These are phyloP conservation scores for Rhizopus stolonifer DNA, from an alignment of 371 early-diverging fungal species.

Conservation along the genomic window DNA sequence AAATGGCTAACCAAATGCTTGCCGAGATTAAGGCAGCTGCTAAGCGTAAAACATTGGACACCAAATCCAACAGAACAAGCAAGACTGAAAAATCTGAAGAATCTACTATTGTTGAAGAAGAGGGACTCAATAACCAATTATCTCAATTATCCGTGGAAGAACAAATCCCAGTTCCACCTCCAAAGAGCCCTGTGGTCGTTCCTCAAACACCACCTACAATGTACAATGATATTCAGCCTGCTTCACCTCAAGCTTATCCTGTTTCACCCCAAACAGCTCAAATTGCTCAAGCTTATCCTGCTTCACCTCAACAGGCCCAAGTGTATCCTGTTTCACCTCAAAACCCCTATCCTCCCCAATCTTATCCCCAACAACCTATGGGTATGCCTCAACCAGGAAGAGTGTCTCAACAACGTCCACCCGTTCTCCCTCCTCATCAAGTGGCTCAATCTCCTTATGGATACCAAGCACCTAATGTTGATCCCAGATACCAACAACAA, in stretches of 20 bases:
- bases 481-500: constrained; percentile 34
- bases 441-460: constrained; percentile 20
- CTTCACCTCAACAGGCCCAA: not conserved
- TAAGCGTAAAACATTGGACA: constrained; percentile 39
- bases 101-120: not conserved
- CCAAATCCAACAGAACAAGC: constrained; percentile 16
- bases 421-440: constrained; percentile 20
- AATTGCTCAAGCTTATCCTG: too few species aligned
- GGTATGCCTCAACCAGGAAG: constrained; percentile 29
- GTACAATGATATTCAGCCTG: constrained; percentile 11
- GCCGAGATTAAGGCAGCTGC: constrained; percentile 69
- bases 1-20: constrained; percentile 80
- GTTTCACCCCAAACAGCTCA: constrained; percentile 1
- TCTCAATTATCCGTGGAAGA: constrained; percentile 7
- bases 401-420: constrained; percentile 28
- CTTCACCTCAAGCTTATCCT: not conserved
- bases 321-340: not conserved
- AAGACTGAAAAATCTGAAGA: constrained; percentile 20
- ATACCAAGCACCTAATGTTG: constrained; percentile 12
- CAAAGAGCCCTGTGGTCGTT: constrained; percentile 23
- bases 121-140: constrained; percentile 18
- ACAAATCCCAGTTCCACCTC: constrained; percentile 12
- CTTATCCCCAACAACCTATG: constrained; percentile 10
- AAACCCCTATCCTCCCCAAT: constrained; percentile 10
- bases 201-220: constrained; percentile 32